Percentiles rank a stretch among this genome's conserved stretches.
Evolutionary conservation across 2,329 filamentous ascomycete species (phyloP).

Genomic region (Apiospora phragmitis): DNA sequence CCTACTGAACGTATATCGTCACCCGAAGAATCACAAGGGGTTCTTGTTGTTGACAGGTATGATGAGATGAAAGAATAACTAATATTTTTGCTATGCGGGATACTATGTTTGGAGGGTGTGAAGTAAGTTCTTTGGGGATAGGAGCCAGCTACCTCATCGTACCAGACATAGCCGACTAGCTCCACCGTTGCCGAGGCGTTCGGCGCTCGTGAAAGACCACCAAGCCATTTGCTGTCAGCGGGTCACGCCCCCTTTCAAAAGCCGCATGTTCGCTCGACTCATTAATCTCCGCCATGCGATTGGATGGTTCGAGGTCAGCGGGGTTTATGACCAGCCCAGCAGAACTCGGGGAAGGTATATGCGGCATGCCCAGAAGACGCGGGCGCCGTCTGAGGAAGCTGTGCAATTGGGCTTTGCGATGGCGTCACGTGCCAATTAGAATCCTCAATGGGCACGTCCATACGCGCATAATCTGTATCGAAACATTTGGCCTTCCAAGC

Average conservation of each 20-base stretch:
- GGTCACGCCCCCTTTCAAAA: slow-evolving; percentile 4
- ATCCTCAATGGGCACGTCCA: background rate
- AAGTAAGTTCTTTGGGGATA: background rate
- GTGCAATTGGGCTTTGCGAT: background rate
- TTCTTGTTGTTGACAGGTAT: background rate
- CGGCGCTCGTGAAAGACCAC: slow-evolving; percentile 8
- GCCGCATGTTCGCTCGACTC: slow-evolving; percentile 4
- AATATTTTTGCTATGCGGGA: background rate
- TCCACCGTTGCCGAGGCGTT: slow-evolving; percentile 15
- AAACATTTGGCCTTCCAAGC: background rate
- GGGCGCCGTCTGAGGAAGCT: background rate
- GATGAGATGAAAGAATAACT: too few species aligned
- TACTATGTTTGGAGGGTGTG: background rate
- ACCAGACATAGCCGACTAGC: background rate
- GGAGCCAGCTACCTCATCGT: background rate
- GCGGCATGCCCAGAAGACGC: background rate
- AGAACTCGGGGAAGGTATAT: background rate
- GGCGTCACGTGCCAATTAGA: background rate
- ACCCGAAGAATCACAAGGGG: background rate
- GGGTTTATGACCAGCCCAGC: background rate
- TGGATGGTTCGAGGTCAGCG: slow-evolving; percentile 3
- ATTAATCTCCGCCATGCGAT: background rate
- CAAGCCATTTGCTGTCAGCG: background rate
- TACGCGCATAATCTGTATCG: background rate
- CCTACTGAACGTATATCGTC: background rate